Conservation (phyloP, 2,329 filamentous ascomycete species). For the Emergomyces orientalis region DNA sequence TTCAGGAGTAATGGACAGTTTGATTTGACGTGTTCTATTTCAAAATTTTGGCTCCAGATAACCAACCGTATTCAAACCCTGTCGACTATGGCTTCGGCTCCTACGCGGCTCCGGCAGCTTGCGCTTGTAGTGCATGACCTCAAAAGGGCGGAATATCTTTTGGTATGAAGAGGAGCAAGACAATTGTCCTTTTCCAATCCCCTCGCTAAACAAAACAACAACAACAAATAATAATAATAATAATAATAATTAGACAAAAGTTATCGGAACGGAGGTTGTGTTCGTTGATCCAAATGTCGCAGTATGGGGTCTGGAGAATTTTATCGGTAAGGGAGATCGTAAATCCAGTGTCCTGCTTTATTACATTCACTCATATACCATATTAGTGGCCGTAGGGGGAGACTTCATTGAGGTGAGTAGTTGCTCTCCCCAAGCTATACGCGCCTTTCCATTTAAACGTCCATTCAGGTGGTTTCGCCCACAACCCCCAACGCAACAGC, state of each 20-base stretch:
- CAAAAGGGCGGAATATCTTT: slow-evolving; percentile 16
- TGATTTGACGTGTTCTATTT: neutral
- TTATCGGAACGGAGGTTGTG: slow-evolving; percentile 34
- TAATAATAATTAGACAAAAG: slow-evolving; percentile 16
- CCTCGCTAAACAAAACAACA: neutral
- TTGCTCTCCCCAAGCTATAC: slow-evolving; percentile 2
- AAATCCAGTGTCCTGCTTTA: neutral
- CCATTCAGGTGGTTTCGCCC: slow-evolving; percentile 29
- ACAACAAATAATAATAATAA: no score
- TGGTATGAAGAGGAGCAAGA: slow-evolving; percentile 13
- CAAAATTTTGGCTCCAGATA: neutral
- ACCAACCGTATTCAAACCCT: neutral
- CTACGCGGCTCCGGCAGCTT: slow-evolving; percentile 21
- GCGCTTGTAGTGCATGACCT: slow-evolving; percentile 20
- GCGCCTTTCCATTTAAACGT: neutral
- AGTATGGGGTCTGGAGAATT: slow-evolving; percentile 35
- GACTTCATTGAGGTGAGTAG: slow-evolving; percentile 34
- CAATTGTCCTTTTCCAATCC: neutral
- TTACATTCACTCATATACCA: neutral
- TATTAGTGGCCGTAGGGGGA: slow-evolving; percentile 34
- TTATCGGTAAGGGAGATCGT: slow-evolving; percentile 24
- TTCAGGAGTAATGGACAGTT: neutral
- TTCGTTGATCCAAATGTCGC: slow-evolving; percentile 32
- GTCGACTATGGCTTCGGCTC: neutral
- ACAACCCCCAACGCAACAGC: slow-evolving; percentile 32